phyloP scores from a whole-genome alignment of 192 early-diverging fungal genomes.

The Phlyctochytrium planicorne region DNA sequence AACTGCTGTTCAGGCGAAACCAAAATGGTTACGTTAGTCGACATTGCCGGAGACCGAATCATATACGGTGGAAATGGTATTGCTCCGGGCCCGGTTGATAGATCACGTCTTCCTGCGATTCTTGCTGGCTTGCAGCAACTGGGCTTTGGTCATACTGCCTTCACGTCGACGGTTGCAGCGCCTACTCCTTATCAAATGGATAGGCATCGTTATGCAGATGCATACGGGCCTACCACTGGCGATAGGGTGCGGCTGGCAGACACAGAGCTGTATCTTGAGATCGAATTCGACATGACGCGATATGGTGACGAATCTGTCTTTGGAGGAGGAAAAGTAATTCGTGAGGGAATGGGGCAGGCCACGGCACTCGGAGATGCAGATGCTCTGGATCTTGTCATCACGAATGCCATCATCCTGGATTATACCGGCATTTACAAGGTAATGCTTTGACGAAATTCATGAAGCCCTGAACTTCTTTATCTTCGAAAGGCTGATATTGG shows the following conservation, averaged over 20 bases:
- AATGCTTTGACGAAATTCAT: neutral
- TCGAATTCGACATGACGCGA: slow-evolving; percentile 85
- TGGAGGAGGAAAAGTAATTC: slow-evolving; percentile 88
- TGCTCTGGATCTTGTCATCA: slow-evolving; percentile 91
- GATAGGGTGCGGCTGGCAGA: slow-evolving; percentile 88
- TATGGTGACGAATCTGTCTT: slow-evolving; percentile 98
- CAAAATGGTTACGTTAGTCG: slow-evolving; percentile 77
- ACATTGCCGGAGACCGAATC: slow-evolving; percentile 75
- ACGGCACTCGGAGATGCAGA: slow-evolving; percentile 62
- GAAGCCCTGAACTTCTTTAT: neutral
- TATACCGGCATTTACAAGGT: slow-evolving; percentile 94
- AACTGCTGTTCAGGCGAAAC: slow-evolving; percentile 66
- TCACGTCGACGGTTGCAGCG: slow-evolving; percentile 47
- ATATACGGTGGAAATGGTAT: slow-evolving; percentile 86
- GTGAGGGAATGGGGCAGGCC: slow-evolving; percentile 95
- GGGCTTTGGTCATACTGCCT: slow-evolving; percentile 66
- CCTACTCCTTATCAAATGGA: slow-evolving; percentile 67
- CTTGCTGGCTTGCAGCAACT: slow-evolving; percentile 42
- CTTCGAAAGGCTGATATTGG: slow-evolving; percentile 85
- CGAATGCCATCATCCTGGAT: slow-evolving; percentile 90
- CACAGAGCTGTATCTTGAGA: slow-evolving; percentile 76
- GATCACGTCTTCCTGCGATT: slow-evolving; percentile 42
- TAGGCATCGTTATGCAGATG: slow-evolving; percentile 79
- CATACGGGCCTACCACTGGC: slow-evolving; percentile 91
- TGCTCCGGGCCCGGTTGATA: slow-evolving; percentile 72